A percentile compares a stretch with the other conserved stretches of the same genome.
These are phyloP conservation scores for Microsporum audouinii DNA, from an alignment of 2,329 filamentous ascomycete genomes.

Conservation along the genomic window DNA sequence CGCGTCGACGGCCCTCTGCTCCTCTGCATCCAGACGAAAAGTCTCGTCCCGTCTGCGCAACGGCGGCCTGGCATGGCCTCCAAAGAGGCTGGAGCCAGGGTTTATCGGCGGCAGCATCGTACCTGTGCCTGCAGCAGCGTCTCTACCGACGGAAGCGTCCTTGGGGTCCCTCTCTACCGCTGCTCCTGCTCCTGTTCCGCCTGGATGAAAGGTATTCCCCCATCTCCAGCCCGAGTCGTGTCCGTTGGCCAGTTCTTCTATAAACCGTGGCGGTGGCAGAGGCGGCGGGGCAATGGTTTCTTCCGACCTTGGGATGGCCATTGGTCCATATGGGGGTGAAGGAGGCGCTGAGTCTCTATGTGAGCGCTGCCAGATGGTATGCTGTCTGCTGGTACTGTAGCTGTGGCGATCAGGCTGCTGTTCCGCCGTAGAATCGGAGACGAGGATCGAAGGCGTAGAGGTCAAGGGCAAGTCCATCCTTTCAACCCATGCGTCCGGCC, in stretches of 20 bases:
- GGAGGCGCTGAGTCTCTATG: constrained; percentile 21
- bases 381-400: not conserved
- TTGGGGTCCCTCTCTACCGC: constrained; percentile 12
- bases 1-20: not conserved
- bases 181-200: not conserved
- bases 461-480: constrained; percentile 34
- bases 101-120: constrained; percentile 36
- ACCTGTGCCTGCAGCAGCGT: not conserved
- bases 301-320: constrained; percentile 52
- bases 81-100: constrained; percentile 41
- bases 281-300: constrained; percentile 46
- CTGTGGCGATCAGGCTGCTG: not conserved
- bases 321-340: constrained; percentile 32
- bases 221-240: constrained; percentile 53
- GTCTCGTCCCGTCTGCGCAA: constrained; percentile 21
- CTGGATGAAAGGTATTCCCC: constrained; percentile 41
- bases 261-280: constrained; percentile 51
- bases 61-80: constrained; percentile 31
- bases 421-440: constrained; percentile 27
- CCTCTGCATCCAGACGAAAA: constrained; percentile 8
- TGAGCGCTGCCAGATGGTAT: not conserved
- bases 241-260: constrained; percentile 45
- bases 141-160: not conserved
- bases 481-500: constrained; percentile 20
- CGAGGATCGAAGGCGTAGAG: constrained; percentile 33